Evolutionary conservation across 2,329 filamentous ascomycete genomes (phyloP).

Genomic region (Septoria petroselini): DNA sequence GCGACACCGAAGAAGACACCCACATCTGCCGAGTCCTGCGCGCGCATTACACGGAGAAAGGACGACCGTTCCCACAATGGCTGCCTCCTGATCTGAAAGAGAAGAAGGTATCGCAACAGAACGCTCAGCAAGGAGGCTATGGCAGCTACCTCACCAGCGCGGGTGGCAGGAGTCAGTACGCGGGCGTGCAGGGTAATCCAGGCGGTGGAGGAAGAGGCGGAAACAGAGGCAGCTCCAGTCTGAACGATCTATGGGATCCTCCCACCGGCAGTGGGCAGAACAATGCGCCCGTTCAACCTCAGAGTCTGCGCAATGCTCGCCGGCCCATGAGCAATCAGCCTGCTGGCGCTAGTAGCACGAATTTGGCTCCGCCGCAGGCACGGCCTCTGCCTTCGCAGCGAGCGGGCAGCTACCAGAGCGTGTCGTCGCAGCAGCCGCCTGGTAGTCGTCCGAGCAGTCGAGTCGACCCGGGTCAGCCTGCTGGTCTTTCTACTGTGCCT

Average conservation of each 20-base stretch:
- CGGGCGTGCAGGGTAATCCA: background rate
- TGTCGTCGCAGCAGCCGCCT: conserved; percentile 36
- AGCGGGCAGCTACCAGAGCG: conserved; percentile 69
- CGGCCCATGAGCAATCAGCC: conserved; percentile 24
- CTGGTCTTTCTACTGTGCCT: conserved; percentile 38
- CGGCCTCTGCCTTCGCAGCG: conserved; percentile 70
- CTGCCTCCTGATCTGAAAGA: conserved; percentile 84
- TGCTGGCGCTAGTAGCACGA: conserved; percentile 28
- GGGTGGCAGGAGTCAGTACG: conserved; percentile 32
- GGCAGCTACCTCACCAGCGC: conserved; percentile 34
- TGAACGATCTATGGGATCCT: conserved; percentile 60
- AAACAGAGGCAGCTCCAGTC: conserved; percentile 42
- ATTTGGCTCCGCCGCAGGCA: conserved; percentile 37
- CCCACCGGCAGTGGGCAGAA: conserved; percentile 38
- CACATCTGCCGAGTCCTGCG: conserved; percentile 92
- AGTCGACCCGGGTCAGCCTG: conserved; percentile 39
- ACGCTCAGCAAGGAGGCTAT: conserved; percentile 34
- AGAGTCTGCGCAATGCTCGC: conserved; percentile 41
- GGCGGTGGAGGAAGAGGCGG: conserved; percentile 23
- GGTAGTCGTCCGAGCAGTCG: conserved; percentile 26
- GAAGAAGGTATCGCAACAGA: conserved; percentile 40
- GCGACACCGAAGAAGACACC: conserved; percentile 74
- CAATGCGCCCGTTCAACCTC: conserved; percentile 42
- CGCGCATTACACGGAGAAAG: conserved; percentile 88
- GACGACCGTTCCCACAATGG: conserved; percentile 76